These are phyloP conservation scores for Leptographium wingfieldii DNA, from an alignment of 2,329 filamentous ascomycete species.

Conservation along the genomic window DNA sequence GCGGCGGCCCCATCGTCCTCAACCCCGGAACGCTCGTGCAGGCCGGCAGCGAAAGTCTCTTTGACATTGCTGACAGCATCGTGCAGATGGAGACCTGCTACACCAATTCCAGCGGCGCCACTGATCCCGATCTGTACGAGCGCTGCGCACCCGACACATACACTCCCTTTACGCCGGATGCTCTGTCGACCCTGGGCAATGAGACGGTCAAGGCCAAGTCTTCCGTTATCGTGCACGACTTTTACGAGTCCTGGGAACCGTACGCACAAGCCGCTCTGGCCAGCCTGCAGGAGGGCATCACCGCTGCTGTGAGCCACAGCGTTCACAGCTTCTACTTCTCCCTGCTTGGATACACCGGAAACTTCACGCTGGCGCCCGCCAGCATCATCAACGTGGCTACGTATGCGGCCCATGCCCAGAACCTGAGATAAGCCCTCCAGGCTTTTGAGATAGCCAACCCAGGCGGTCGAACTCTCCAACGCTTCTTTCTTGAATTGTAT, in stretches of 20 bases:
- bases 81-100: conserved; percentile 12
- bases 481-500: background rate
- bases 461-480: background rate
- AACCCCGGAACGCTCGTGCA: conserved; percentile 10
- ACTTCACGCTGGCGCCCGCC: conserved; percentile 7
- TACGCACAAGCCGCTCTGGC: conserved; percentile 2
- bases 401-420: conserved; percentile 6
- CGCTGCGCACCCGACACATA: conserved; percentile 9
- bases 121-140: conserved; percentile 2
- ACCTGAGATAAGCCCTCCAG: background rate
- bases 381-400: conserved; percentile 9
- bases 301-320: conserved; percentile 3
- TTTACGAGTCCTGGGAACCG: conserved; percentile 9
- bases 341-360: conserved; percentile 6
- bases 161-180: conserved; percentile 6
- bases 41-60: conserved; percentile 9
- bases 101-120: conserved; percentile 8
- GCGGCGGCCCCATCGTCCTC: conserved; percentile 7
- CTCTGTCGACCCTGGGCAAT: conserved; percentile 1
- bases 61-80: conserved; percentile 10
- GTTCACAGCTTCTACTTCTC: conserved; percentile 12
- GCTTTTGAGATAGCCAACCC: background rate
- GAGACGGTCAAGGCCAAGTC: conserved; percentile 5
- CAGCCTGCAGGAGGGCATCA: conserved; percentile 1
- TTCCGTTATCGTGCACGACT: conserved; percentile 11